phyloP scores from a whole-genome alignment of 805 yeast species.

The Sugiyamaella chiloensis region DNA sequence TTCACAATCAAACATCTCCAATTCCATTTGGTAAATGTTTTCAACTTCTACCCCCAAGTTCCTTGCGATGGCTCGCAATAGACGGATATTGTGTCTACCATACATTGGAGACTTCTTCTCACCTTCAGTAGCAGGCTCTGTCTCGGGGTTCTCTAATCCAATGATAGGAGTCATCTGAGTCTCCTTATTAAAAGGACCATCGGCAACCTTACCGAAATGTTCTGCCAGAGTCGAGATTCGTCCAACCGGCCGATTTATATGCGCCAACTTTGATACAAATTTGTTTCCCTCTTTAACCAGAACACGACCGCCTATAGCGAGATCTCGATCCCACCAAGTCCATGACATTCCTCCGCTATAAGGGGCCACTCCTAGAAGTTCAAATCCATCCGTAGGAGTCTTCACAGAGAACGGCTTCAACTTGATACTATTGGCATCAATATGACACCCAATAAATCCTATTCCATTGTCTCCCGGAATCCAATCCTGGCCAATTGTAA shows the following conservation, averaged over 20 bases:
- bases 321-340: constrained; percentile 78
- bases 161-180: constrained; percentile 73
- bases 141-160: constrained; percentile 43
- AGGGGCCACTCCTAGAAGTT: constrained; percentile 73
- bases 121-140: constrained; percentile 48
- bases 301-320: constrained; percentile 76
- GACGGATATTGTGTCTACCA: constrained; percentile 63
- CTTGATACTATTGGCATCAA: constrained; percentile 62
- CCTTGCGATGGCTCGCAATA: constrained; percentile 66
- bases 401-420: constrained; percentile 69
- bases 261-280: constrained; percentile 29
- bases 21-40: constrained; percentile 66
- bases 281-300: constrained; percentile 43
- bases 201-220: constrained; percentile 68
- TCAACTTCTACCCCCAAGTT: constrained; percentile 56
- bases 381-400: constrained; percentile 63
- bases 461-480: constrained; percentile 47
- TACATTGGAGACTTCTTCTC: constrained; percentile 65
- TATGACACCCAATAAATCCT: constrained; percentile 66
- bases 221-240: constrained; percentile 79
- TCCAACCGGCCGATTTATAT: constrained; percentile 47
- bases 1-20: constrained; percentile 79
- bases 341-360: constrained; percentile 66
- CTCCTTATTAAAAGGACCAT: constrained; percentile 67
- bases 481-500: constrained; percentile 66